A percentile compares a stretch with the other conserved stretches of the same genome.
Evolutionary conservation across 345 rosid genomes (phyloP).

Genomic region (Salix purpurea): DNA sequence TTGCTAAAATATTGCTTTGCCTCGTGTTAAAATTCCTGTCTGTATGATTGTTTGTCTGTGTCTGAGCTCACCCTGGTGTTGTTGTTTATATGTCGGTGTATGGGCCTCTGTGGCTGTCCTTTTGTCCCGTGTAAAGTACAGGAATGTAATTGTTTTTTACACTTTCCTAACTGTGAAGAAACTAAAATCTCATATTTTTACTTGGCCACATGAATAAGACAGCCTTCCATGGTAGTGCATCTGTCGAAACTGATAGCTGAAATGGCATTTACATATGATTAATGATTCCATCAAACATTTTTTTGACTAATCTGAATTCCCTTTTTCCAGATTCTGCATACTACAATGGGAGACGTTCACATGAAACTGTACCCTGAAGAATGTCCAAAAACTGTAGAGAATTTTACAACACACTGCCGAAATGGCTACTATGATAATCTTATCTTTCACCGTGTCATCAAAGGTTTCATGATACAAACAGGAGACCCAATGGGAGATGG

Average conservation of each 20-base stretch:
- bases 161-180: neutral
- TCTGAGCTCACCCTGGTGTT: neutral
- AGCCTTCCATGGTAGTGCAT: neutral
- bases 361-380: conserved; percentile 94
- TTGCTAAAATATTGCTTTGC: neutral
- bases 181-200: neutral
- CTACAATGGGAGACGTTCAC: conserved; percentile 94
- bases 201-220: neutral
- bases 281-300: neutral
- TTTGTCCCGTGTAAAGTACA: neutral
- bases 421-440: conserved; percentile 96
- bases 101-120: too few relatives aligned
- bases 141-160: neutral
- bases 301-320: neutral
- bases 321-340: conserved; percentile 62
- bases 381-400: conserved; percentile 98
- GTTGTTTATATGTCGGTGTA: neutral
- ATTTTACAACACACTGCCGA: conserved; percentile 89
- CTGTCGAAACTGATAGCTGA: neutral
- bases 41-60: neutral
- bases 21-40: too few relatives aligned
- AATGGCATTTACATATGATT: neutral
- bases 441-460: conserved; percentile 90
- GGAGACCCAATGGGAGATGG: conserved; percentile 99
- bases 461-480: conserved; percentile 96